Base-by-base conservation (phyloP, 1,284 basidiomycete genomes). In the Papiliotrema nemorosa region DNA sequence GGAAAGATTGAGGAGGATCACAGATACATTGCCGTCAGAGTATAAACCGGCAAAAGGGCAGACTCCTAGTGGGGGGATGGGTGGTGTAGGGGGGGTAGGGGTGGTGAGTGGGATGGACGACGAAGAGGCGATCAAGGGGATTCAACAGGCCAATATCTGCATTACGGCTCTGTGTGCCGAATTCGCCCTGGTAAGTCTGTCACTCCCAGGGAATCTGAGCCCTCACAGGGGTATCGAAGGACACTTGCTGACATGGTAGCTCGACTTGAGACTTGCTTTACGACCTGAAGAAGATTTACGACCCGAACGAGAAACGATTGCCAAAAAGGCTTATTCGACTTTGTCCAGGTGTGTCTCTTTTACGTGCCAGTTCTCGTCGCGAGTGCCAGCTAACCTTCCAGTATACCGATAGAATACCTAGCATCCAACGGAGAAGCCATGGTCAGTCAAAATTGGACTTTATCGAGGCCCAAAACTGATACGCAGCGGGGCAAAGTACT, bases 381-480 rank as follows among this genome's bases (percentile, higher is more conserved):
- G 20, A 31, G 18, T 20, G 22, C 27, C 18, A 41, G 38, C 26
- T 41, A 34, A 38, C 31, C 2, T 3, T 21, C 16, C 21, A 60
- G 55, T 35, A 60, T 65, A 3, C 62, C 65, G 6, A 49, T 63
- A 21, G 63, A 67, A 46, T 56, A 59, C 42, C 55, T 67, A 10
- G 63, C 65, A 3, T 54, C 51, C 2, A 67, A 67, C 31, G 65
- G 65, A 21, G 65, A 67, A 50, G 60, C 59, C 33, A 67, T 67
- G 65, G 62, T 64, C 34, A 52, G 58, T 31, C 38, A 5, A 25
- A 29, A 14, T 24, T 3, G 13, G 27, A n/a, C 14, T 26, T 18
- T 16, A 12, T 36, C 20, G 29, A 14, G 9, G 35, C n/a, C n/a
- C n/a, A n/a, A n/a, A n/a, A n/a, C 20, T 34, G 31, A 41, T 27